Percentiles rank a stretch among this genome's conserved stretches.
Conservation (phyloP, 1,284 basidiomycete genomes). For the Spongiforma sp. region DNA sequence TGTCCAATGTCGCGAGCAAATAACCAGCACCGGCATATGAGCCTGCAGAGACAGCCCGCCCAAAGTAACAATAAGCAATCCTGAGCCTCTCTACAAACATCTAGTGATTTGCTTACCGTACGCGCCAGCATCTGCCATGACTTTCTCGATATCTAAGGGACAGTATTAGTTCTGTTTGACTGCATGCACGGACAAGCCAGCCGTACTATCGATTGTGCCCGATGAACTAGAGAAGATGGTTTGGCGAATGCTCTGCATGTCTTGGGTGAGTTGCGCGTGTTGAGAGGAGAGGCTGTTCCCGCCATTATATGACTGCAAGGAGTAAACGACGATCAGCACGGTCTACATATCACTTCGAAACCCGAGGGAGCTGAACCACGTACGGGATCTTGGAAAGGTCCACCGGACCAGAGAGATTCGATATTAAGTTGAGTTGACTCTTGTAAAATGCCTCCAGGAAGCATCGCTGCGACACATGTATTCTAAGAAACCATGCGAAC, state of each 20-base stretch:
- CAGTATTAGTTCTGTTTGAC: conserved; percentile 2
- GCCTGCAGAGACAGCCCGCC: conserved; percentile 43
- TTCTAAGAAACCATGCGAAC: not conserved
- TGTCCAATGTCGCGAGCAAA: conserved; percentile 56
- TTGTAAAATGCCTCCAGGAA: conserved; percentile 61
- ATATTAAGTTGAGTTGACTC: conserved; percentile 74
- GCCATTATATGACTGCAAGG: conserved; percentile 62
- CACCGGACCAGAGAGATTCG: conserved; percentile 78
- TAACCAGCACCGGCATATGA: conserved; percentile 73
- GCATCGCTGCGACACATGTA: conserved; percentile 52
- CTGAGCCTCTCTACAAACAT: too few relatives aligned
- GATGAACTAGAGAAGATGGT: conserved; percentile 61
- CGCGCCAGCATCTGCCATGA: conserved; percentile 59
- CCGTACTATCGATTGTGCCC: conserved; percentile 63
- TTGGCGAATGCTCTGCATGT: conserved; percentile 59
- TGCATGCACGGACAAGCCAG: not conserved
- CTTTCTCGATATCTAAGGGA: conserved; percentile 55
- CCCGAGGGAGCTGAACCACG: conserved; percentile 28
- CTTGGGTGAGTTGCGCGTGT: conserved; percentile 47
- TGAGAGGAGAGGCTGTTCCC: conserved; percentile 64
- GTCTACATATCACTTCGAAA: not conserved
- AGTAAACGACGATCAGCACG: conserved; percentile 5
- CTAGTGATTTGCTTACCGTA: conserved; percentile 66
- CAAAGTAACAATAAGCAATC: too few relatives aligned
- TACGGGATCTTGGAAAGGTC: conserved; percentile 68